Percentiles rank a stretch among this genome's conserved stretches.
phyloP scores from a whole-genome alignment of 345 rosid species.

The Aquilaria sinensis region DNA sequence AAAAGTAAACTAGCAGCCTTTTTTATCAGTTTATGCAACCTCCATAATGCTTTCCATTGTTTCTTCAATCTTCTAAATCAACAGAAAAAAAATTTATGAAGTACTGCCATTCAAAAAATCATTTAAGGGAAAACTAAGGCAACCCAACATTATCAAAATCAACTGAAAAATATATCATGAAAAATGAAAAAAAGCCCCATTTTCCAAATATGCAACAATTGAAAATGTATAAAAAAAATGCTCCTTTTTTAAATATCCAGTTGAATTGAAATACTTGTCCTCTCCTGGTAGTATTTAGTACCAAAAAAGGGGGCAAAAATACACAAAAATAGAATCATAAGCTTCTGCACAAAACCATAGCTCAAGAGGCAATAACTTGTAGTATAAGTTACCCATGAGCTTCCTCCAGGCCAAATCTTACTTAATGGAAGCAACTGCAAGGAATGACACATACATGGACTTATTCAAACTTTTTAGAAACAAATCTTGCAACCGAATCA shows the following conservation, averaged over 20 bases:
- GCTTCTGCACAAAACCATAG: constrained; percentile 1
- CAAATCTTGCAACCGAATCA: constrained; percentile 37
- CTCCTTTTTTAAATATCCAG: constrained; percentile 54
- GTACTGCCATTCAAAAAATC: constrained; percentile 3
- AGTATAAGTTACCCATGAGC: constrained; percentile 72
- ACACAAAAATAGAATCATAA: constrained; percentile 6
- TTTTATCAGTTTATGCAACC: constrained; percentile 71
- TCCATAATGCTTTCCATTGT: constrained; percentile 87
- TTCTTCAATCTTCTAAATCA: constrained; percentile 46
- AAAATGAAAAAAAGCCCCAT: constrained; percentile 56
- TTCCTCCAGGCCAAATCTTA: constrained; percentile 87
- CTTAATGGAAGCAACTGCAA: constrained; percentile 92
- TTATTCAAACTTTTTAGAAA: constrained; percentile 54
- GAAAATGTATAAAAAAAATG: too few species aligned
- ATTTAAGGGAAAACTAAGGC: constrained; percentile 7
- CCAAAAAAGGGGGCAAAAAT: too few species aligned
- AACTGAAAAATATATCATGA: constrained; percentile 62
- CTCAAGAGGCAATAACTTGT: constrained; percentile 9
- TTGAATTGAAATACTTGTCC: constrained; percentile 94
- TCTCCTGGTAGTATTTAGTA: constrained; percentile 39
- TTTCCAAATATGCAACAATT: constrained; percentile 4
- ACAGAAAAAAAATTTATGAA: constrained; percentile 4
- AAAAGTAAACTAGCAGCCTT: constrained; percentile 59
- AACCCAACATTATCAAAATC: constrained; percentile 66
- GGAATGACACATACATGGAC: constrained; percentile 87